Conservation (phyloP, 345 rosid species). For the Corymbia maculata region DNA sequence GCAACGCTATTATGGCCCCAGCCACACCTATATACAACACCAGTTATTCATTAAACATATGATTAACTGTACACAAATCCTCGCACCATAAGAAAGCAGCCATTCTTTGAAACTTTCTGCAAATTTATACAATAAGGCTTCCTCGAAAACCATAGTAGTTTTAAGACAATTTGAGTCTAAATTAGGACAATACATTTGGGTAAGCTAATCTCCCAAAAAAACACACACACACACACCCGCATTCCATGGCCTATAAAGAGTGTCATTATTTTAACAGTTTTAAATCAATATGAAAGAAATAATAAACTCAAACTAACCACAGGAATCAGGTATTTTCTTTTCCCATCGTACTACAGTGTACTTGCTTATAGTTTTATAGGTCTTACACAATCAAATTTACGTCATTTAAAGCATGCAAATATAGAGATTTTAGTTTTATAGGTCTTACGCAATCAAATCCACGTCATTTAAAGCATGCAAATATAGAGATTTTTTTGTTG, state of each 20-base stretch:
- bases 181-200: background rate
- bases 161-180: background rate
- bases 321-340: background rate
- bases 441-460: no score
- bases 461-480: background rate
- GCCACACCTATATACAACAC: background rate
- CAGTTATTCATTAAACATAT: no score
- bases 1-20: background rate
- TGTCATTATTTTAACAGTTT: background rate
- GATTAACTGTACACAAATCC: no score
- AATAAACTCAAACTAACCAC: background rate
- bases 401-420: background rate
- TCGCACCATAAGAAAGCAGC: no score
- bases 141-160: no score
- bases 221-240: fast-evolving
- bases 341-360: background rate
- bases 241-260: background rate
- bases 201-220: background rate
- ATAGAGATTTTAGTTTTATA: no score
- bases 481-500: no score
- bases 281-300: background rate
- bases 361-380: background rate
- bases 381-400: background rate
- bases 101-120: no score
- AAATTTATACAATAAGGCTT: no score